phyloP scores from a whole-genome alignment of 495 filamentous ascomycete species.

The Tuber calosporum region DNA sequence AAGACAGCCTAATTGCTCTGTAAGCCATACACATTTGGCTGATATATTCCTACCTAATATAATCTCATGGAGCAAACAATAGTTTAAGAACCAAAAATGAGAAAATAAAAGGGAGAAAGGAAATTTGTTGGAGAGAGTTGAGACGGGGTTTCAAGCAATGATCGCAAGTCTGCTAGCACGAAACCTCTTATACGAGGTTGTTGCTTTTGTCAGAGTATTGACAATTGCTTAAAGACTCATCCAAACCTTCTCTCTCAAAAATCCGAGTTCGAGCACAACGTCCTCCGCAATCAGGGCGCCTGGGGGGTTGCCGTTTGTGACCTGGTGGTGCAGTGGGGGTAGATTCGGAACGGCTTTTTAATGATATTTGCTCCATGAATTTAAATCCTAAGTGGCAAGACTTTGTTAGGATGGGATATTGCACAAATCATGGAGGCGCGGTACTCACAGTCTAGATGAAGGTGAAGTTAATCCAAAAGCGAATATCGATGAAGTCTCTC shows the following conservation, averaged over 20 bases:
- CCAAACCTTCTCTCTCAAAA: background rate
- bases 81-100: background rate
- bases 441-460: background rate
- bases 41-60: background rate
- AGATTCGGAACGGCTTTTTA: background rate
- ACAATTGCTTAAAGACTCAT: slow-evolving; percentile 4
- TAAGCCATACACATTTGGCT: background rate
- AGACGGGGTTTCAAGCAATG: background rate
- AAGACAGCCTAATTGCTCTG: background rate
- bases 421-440: background rate
- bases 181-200: background rate
- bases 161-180: slow-evolving; percentile 1
- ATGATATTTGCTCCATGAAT: background rate
- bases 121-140: background rate
- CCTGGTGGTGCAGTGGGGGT: background rate
- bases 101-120: background rate
- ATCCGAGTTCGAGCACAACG: background rate
- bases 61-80: background rate
- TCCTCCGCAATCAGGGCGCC: background rate
- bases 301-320: background rate
- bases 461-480: background rate
- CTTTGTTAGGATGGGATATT: slow-evolving; percentile 1
- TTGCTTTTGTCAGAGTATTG: background rate
- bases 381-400: background rate
- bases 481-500: background rate